Conservation (phyloP, 2,329 filamentous ascomycete species). For the Hymenotorrendiella dingleyae region DNA sequence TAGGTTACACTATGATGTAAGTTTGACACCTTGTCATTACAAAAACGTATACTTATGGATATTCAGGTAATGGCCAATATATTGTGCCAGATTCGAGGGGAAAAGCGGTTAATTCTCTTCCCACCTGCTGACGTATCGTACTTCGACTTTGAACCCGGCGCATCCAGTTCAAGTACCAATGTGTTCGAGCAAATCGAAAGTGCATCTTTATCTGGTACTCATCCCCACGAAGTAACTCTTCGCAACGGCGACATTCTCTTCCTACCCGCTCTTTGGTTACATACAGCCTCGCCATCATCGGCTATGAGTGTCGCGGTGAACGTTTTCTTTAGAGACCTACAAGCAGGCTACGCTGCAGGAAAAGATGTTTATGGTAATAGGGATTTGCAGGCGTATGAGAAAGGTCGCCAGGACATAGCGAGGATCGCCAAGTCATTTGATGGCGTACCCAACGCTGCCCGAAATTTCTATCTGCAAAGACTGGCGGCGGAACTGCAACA, state of each 20-base stretch:
- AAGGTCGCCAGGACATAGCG: constrained; percentile 65
- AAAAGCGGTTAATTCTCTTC: constrained; percentile 70
- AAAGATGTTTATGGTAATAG: constrained; percentile 85
- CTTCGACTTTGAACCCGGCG: constrained; percentile 67
- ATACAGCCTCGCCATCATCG: constrained; percentile 59
- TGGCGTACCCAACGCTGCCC: constrained; percentile 57
- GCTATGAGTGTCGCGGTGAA: constrained; percentile 74
- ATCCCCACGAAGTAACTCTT: constrained; percentile 62
- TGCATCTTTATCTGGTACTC: constrained; percentile 40
- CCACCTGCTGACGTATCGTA: constrained; percentile 68
- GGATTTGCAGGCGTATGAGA: constrained; percentile 79
- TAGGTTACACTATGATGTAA: constrained; percentile 9
- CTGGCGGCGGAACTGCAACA: constrained; percentile 60
- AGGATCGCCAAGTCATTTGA: constrained; percentile 61
- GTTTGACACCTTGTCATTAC: neutral
- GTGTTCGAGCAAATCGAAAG: constrained; percentile 51
- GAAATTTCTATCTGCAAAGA: constrained; percentile 69
- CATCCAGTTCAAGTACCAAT: constrained; percentile 73
- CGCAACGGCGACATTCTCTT: constrained; percentile 71
- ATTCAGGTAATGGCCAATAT: constrained; percentile 76
- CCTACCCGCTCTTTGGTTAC: constrained; percentile 78
- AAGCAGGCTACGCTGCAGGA: constrained; percentile 62
- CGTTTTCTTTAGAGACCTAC: constrained; percentile 74
- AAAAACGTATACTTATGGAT: constrained; percentile 11
- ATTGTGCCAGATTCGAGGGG: constrained; percentile 70